phyloP scores from a whole-genome alignment of 768 basidiomycete genomes.

The Lactifluus echinatus region DNA sequence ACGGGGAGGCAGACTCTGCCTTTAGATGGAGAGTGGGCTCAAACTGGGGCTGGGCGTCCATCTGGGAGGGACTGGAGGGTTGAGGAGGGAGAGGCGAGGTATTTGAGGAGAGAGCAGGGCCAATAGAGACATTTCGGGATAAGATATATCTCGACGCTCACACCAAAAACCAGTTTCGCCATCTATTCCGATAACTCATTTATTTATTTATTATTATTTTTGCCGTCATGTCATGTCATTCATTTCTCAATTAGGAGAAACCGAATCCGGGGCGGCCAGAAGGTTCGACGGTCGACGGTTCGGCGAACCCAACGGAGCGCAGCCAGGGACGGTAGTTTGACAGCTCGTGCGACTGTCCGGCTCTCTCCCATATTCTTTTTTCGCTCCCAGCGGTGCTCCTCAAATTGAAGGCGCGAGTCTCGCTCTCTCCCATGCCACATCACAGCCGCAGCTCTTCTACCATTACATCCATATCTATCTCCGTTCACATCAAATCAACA shows the following conservation, averaged over 20 bases:
- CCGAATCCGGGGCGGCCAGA: background rate
- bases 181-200: background rate
- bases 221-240: background rate
- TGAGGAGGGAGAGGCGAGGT: conserved; percentile 5
- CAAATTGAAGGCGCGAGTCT: conserved; percentile 12
- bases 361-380: conserved; percentile 16
- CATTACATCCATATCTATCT: conserved; percentile 19
- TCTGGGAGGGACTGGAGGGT: conserved; percentile 30
- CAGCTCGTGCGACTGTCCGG: conserved; percentile 20
- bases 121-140: conserved; percentile 9
- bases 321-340: conserved; percentile 18
- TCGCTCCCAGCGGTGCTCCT: conserved; percentile 13
- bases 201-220: background rate
- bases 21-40: conserved; percentile 33
- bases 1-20: conserved; percentile 27
- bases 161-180: too few relatives aligned
- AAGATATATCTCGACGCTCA: too few relatives aligned
- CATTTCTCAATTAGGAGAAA: background rate
- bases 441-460: conserved; percentile 18
- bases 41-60: conserved; percentile 13
- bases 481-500: conserved; percentile 19
- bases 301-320: background rate
- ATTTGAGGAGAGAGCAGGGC: conserved; percentile 16
- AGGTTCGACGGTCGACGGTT: background rate
- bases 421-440: conserved; percentile 20